Conservation (phyloP, 352 stramenopile species). For the Phytophthora palmivora region DNA sequence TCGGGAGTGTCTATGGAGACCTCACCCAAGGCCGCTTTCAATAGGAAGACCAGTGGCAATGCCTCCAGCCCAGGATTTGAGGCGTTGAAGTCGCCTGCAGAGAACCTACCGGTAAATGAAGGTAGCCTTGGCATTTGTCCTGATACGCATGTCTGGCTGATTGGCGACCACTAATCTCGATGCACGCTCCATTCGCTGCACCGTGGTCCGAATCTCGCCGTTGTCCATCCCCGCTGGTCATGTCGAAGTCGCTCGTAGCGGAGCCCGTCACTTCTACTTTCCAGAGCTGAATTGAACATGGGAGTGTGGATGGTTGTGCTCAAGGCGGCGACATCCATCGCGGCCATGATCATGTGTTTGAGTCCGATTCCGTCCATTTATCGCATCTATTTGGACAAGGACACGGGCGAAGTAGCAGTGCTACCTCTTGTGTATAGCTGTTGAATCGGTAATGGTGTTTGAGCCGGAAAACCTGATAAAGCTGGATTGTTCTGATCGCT, state of each 20-base stretch:
- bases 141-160: conserved; percentile 12
- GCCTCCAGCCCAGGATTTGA: conserved; percentile 8
- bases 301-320: conserved; percentile 22
- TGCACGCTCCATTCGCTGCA: no score
- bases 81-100: conserved; percentile 14
- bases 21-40: no score
- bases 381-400: conserved; percentile 21
- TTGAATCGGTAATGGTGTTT: no score
- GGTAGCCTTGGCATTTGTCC: no score
- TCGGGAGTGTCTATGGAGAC: background rate
- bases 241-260: no score
- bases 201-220: no score
- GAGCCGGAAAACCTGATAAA: no score
- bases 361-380: conserved; percentile 29
- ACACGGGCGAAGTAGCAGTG: conserved; percentile 27
- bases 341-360: conserved; percentile 29
- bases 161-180: conserved; percentile 2
- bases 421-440: conserved; percentile 34
- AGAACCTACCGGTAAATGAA: no score
- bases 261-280: conserved; percentile 9
- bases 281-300: conserved; percentile 1
- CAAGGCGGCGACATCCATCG: conserved; percentile 29
- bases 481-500: no score
- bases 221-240: no score
- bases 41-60: background rate